Conservation (phyloP, 306 rosid genomes). For the Psophocarpus tetragonolobus region DNA sequence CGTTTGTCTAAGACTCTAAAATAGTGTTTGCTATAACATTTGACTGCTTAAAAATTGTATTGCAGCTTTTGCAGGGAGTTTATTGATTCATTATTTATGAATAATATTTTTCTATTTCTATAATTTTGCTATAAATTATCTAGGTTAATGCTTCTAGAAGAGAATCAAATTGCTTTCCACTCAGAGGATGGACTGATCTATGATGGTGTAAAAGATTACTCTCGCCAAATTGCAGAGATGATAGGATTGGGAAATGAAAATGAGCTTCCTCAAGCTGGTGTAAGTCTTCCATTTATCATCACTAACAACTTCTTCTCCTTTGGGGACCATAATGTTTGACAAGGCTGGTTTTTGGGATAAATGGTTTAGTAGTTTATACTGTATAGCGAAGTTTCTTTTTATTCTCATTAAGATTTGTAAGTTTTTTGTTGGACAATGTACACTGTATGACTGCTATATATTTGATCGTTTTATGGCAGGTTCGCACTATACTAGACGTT, state of each 20-base stretch:
- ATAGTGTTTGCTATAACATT: not conserved
- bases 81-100: not conserved
- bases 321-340: slow-evolving; percentile 26
- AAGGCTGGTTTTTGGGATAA: slow-evolving; percentile 10
- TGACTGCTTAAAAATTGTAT: not conserved
- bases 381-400: not conserved
- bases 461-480: slow-evolving; percentile 52
- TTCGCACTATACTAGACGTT: slow-evolving; percentile 68
- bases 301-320: not conserved
- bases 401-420: not conserved
- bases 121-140: slow-evolving; percentile 18
- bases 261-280: slow-evolving; percentile 80
- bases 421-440: slow-evolving; percentile 1
- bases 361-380: not conserved
- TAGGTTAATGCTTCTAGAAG: slow-evolving; percentile 89
- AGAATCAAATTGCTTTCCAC: slow-evolving; percentile 85
- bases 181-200: slow-evolving; percentile 72
- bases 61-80: slow-evolving; percentile 25
- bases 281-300: slow-evolving; percentile 43
- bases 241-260: slow-evolving; percentile 71
- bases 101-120: slow-evolving; percentile 2
- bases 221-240: slow-evolving; percentile 87
- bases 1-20: not conserved
- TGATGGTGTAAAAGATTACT: slow-evolving; percentile 79
- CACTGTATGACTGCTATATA: slow-evolving; percentile 22